Evolutionary conservation across 2,329 filamentous ascomycete species (phyloP).

Genomic region (Claviceps humidiphila): DNA sequence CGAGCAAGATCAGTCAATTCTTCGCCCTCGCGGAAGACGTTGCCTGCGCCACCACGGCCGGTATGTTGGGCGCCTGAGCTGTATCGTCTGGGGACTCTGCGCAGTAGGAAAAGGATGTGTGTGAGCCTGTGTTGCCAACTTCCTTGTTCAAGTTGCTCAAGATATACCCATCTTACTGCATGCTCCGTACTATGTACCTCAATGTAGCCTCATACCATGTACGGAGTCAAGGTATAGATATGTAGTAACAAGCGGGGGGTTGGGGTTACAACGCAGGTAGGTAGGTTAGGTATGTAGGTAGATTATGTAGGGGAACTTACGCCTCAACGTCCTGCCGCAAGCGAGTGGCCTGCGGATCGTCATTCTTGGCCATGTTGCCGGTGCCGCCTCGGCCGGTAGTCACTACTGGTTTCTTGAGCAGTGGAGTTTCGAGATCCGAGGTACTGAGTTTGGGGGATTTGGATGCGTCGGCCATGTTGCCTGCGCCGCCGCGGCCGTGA

Average conservation of each 20-base stretch:
- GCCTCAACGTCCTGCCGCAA: slow-evolving; percentile 71
- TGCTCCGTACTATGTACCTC: too few relatives aligned
- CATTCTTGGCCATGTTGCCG: slow-evolving; percentile 72
- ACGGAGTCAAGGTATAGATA: too few relatives aligned
- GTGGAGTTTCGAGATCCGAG: slow-evolving; percentile 65
- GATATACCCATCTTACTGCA: too few relatives aligned
- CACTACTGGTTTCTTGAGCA: slow-evolving; percentile 68
- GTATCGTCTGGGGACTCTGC: slow-evolving; percentile 39
- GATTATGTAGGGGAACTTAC: slow-evolving; percentile 26
- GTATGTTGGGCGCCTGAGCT: slow-evolving; percentile 50
- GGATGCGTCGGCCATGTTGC: slow-evolving; percentile 51
- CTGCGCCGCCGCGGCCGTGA: slow-evolving; percentile 67
- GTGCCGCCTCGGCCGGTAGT: slow-evolving; percentile 82
- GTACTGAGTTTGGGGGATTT: slow-evolving; percentile 39
- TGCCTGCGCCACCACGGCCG: slow-evolving; percentile 65
- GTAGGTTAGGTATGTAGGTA: neutral
- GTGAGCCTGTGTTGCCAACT: neutral
- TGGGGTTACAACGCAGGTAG: neutral
- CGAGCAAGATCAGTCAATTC: slow-evolving; percentile 21
- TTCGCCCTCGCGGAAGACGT: slow-evolving; percentile 43
- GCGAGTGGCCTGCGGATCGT: slow-evolving; percentile 60
- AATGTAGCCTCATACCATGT: too few relatives aligned
- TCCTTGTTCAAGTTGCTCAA: too few relatives aligned
- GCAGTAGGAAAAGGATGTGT: neutral
- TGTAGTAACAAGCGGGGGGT: neutral